Evolutionary conservation across 768 basidiomycete genomes (phyloP).

Genomic region (Trichaptum fuscoviolaceum): DNA sequence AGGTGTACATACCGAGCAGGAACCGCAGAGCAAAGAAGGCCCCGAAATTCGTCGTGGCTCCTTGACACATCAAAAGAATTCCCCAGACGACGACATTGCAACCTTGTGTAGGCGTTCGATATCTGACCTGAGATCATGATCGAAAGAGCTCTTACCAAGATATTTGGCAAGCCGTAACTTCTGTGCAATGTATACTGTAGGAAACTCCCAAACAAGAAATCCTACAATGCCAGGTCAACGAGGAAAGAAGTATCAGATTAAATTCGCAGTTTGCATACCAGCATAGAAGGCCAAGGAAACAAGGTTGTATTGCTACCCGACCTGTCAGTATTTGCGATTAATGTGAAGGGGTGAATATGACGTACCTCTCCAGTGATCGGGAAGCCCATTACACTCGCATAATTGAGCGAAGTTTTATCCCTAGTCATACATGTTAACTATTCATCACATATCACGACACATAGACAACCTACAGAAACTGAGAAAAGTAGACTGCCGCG

Average conservation of each 20-base stretch:
- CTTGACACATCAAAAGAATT: slow-evolving; percentile 52
- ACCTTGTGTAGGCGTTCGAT: slow-evolving; percentile 26
- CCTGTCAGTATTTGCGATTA: slow-evolving; percentile 2
- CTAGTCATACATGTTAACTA: slow-evolving; percentile 23
- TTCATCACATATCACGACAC: neutral
- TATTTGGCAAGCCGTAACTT: slow-evolving; percentile 57
- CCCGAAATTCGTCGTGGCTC: slow-evolving; percentile 49
- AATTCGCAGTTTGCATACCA: slow-evolving; percentile 27
- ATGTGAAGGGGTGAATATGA: neutral
- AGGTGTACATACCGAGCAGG: slow-evolving; percentile 40
- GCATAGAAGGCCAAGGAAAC: slow-evolving; percentile 62
- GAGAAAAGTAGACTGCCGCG: slow-evolving; percentile 64
- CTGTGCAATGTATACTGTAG: slow-evolving; percentile 61
- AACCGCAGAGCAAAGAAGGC: slow-evolving; percentile 61
- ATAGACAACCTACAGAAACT: slow-evolving; percentile 44
- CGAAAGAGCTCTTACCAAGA: slow-evolving; percentile 35
- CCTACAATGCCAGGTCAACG: slow-evolving; percentile 26
- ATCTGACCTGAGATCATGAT: neutral
- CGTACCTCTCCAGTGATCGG: slow-evolving; percentile 56
- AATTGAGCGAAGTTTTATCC: slow-evolving; percentile 67
- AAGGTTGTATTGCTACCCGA: slow-evolving; percentile 51
- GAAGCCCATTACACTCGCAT: slow-evolving; percentile 66
- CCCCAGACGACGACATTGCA: slow-evolving; percentile 59
- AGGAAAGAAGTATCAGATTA: neutral
- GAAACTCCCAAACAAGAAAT: slow-evolving; percentile 58